phyloP scores from a whole-genome alignment of 23 red algal species.

The Cyanidiococcus yangmingshanensis region DNA sequence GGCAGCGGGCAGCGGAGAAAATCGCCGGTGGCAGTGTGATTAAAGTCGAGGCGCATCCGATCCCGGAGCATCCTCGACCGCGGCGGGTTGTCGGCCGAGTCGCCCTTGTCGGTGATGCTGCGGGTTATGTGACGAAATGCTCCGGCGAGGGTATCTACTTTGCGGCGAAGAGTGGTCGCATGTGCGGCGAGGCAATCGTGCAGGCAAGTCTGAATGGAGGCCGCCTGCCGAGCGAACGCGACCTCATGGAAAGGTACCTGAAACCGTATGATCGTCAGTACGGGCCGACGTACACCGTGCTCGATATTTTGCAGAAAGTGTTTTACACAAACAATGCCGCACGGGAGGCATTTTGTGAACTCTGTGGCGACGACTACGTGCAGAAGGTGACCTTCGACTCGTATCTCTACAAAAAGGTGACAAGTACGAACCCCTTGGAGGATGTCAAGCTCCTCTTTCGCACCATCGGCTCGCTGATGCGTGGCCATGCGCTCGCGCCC shows the following conservation, averaged over 20 bases:
- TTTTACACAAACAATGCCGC: slow-evolving; percentile 93
- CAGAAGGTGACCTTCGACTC: slow-evolving; percentile 96
- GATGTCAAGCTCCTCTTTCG: slow-evolving; percentile 97
- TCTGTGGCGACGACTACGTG: slow-evolving; percentile 99
- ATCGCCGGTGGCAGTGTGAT: slow-evolving; percentile 86
- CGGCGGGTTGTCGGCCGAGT: slow-evolving; percentile 77
- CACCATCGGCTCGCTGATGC: slow-evolving; percentile 63
- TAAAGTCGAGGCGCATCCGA: slow-evolving; percentile 97
- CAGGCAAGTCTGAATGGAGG: slow-evolving; percentile 43
- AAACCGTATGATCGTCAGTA: slow-evolving; percentile 83
- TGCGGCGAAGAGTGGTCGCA: slow-evolving; percentile 94
- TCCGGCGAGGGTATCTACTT: slow-evolving; percentile 99
- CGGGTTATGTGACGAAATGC: slow-evolving; percentile 97
- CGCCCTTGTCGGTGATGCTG: slow-evolving; percentile 93
- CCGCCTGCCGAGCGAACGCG: slow-evolving; percentile 54
- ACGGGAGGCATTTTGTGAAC: slow-evolving; percentile 87
- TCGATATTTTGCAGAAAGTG: slow-evolving; percentile 77
- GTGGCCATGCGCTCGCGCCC: slow-evolving; percentile 32
- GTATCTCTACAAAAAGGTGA: slow-evolving; percentile 98
- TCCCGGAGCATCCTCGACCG: slow-evolving; percentile 95
- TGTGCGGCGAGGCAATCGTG: slow-evolving; percentile 88
- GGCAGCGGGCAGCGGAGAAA: slow-evolving; percentile 72
- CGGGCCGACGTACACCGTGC: slow-evolving; percentile 97
- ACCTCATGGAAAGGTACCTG: slow-evolving; percentile 73
- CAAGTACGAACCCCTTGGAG: slow-evolving; percentile 74